Percentiles rank a stretch among this genome's conserved stretches.
phyloP scores from a whole-genome alignment of 345 rosid genomes.

The Populus pruinosa region DNA sequence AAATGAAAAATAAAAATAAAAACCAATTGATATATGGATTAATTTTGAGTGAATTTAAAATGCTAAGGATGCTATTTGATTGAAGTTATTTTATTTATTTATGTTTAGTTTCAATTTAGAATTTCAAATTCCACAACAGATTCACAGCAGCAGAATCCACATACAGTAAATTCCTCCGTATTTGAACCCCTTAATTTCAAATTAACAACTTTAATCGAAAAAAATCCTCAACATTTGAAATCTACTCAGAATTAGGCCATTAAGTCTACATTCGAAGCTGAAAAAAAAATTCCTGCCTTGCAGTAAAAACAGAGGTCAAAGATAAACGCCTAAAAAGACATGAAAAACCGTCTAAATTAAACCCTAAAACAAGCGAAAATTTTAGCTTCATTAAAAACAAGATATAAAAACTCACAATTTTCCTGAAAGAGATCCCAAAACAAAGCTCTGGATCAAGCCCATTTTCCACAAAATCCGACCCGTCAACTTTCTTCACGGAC shows the following conservation, averaged over 20 bases:
- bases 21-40: neutral
- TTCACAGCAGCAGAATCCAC: neutral
- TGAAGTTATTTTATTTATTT: neutral
- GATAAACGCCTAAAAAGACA: neutral
- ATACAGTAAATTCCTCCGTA: neutral
- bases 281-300: no score
- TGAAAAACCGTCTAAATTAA: neutral
- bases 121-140: neutral
- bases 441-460: constrained; percentile 70
- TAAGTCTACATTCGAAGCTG: neutral
- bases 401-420: constrained; percentile 55
- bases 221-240: neutral
- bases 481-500: constrained; percentile 39
- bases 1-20: neutral
- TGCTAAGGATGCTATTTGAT: neutral
- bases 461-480: constrained; percentile 47
- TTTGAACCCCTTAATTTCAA: neutral
- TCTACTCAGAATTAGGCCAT: neutral
- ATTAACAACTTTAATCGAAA: neutral
- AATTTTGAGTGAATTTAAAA: neutral
- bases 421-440: constrained; percentile 54
- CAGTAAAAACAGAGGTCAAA: neutral
- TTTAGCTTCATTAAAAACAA: neutral
- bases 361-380: neutral
- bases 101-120: neutral